Base-by-base conservation (phyloP, 768 basidiomycete genomes). In the Termitomyces sp. region DNA sequence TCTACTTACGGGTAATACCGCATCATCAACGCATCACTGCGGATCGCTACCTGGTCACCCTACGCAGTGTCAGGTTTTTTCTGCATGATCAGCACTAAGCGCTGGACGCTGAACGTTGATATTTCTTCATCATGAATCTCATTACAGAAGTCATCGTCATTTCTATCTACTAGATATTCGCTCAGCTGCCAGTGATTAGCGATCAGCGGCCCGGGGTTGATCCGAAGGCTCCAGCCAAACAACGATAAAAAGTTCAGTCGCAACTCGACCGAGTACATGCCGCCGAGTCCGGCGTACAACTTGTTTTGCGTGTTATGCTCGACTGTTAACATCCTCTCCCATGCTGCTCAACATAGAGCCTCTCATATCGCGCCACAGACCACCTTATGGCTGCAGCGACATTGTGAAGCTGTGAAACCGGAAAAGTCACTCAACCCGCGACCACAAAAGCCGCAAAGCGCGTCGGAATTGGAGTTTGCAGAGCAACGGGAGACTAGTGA, bases 291-390 rank as follows among this genome's bases (percentile, higher is more conserved):
- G 34, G 80, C 79, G 13, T 90, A 81, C 73, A 88, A 86, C 76
- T 88, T 86, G 83, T 68, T 88, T 56, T 87, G 86, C 65, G 88
- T 89, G 32, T 73, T 82, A 47, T 80, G 82, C 58, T 82, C 86
- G 14, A 71, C 82, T 20, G 74, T 78, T 53, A 83, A 87, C 55
- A 84, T 92, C 55, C 67, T 87, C 36, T 74, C 80, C 12, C 82
- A 85, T 77, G 87, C 85, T 34, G 84, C 84, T 4, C 79, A 78
- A 36, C 79, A 87, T 36, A 79, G 84, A 67, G 79, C 79, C 20
- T 69, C 78, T 8, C 81, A 79, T 53, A 57, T 75, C 33, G 63
- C 69, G 9, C 69, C 71, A 34, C 44, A 61, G 36, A 51, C 64
- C n/a, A 56, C 66, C 12, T 62, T 55, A 5, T 58, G 46, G 48